Percentiles rank a stretch among this genome's conserved stretches.
Conservation (phyloP, 306 rosid genomes). For the Casuarina equisetifolia region DNA sequence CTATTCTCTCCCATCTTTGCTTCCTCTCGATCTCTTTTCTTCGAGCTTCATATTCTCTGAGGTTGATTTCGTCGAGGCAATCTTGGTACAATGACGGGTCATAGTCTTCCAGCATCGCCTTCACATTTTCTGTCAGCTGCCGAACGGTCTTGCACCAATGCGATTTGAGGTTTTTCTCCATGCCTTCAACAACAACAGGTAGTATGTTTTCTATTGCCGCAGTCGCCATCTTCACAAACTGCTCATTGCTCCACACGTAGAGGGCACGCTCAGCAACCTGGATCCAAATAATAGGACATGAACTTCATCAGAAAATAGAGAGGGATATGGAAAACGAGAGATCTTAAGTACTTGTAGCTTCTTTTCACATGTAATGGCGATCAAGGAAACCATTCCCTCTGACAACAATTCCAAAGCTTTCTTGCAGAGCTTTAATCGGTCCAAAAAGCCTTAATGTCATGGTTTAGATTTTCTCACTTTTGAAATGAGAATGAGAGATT, state of each 20-base stretch:
- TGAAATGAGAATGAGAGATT: no score
- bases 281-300: neutral
- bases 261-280: slow-evolving; percentile 91
- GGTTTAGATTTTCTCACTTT: no score
- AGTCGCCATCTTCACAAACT: slow-evolving; percentile 70
- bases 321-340: neutral
- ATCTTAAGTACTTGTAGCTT: neutral
- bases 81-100: slow-evolving; percentile 59
- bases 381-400: neutral
- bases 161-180: slow-evolving; percentile 69
- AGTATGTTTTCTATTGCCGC: slow-evolving; percentile 62
- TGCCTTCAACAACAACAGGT: slow-evolving; percentile 64
- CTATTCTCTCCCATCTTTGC: slow-evolving; percentile 60
- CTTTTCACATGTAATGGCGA: neutral
- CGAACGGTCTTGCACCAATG: slow-evolving; percentile 75
- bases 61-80: slow-evolving; percentile 48
- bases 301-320: neutral
- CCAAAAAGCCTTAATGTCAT: no score
- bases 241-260: slow-evolving; percentile 83
- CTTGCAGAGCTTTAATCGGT: neutral
- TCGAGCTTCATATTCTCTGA: slow-evolving; percentile 40
- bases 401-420: neutral
- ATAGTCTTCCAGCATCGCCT: slow-evolving; percentile 66
- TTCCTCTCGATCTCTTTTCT: slow-evolving; percentile 51
- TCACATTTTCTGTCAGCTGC: slow-evolving; percentile 65